Evolutionary conservation across 306 rosid species (phyloP), one percentile per base, ranked within the genome.

Genomic region (Gastrolobium bilobum): DNA sequence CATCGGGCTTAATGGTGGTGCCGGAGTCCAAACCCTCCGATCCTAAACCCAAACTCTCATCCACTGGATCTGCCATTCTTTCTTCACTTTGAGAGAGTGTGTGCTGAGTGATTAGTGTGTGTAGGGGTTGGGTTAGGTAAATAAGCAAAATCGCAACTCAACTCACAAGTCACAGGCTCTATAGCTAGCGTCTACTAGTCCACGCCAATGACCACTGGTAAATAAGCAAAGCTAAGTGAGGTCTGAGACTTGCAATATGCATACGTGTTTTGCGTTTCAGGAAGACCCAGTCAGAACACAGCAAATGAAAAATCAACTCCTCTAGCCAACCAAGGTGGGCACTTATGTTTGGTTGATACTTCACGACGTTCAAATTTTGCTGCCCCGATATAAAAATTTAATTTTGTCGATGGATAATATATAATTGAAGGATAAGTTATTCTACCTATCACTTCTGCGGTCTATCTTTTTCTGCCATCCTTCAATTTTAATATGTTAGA

Each of bases 11-110:
- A 30, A 82, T 52, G 59, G 64, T 26, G 50, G 71, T 37, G 66
- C 1, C 30, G n/a, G 91, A 82, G 3, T 89, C 91, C 13, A 83
- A 72, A 7, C 47, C 87, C 20, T 87, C 94, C 58, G 93, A 92
- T 56, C 89, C 92, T 60, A 90, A 64, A 52, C 87, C 69, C 75
- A 20, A 20, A 20, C 26, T 20, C 26, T 82, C 89, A 47, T 88
- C 90, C 15, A 69, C 47, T 8, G 82, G 89, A 86, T 94, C 97
- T 47, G 71, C 96, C 98, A 92, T 93, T 10, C 54, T 3, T 67
- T 66, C 29, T 68, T 38, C 51, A 3, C 0, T 48, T 34, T 60
- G 4, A 46, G 70, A 42, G 76, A 14, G 62, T 7, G 43, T 4
- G 5, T 6, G 43, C 13, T 46, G 2, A 38, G 5, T 6, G 69